These are phyloP conservation scores for Gonapodya sp. DNA, from an alignment of 192 early-diverging fungal genomes.

Conservation along the genomic window DNA sequence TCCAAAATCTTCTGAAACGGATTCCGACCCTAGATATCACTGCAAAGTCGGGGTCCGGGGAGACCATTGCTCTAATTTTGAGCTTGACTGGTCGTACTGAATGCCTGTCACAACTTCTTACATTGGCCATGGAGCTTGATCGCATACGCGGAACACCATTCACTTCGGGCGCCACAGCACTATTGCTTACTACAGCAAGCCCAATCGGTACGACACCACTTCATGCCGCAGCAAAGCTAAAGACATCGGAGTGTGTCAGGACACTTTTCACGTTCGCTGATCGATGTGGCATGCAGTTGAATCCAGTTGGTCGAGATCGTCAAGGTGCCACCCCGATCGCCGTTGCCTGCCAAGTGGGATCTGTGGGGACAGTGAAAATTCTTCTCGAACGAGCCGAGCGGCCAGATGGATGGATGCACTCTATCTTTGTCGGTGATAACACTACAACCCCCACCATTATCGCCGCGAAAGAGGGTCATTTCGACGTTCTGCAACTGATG, in stretches of 20 bases:
- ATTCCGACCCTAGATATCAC: background rate
- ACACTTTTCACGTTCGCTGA: background rate
- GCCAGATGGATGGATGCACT: background rate
- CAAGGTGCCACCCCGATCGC: background rate
- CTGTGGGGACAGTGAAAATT: background rate
- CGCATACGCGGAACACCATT: background rate
- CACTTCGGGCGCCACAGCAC: background rate
- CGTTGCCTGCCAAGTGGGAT: background rate
- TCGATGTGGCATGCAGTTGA: background rate
- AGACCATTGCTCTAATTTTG: background rate
- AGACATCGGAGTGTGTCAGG: background rate
- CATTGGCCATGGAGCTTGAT: background rate
- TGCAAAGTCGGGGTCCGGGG: background rate
- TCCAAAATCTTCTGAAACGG: background rate
- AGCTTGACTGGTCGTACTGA: background rate
- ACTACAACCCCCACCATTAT: background rate
- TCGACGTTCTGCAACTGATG: background rate
- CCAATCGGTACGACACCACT: background rate
- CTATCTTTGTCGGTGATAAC: background rate
- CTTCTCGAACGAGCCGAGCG: background rate
- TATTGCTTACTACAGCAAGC: background rate
- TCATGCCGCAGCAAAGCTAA: background rate
- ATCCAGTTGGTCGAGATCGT: background rate
- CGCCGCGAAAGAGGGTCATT: background rate
- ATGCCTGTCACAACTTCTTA: background rate